These are phyloP conservation scores for Austroboletus festivus DNA, from an alignment of 768 basidiomycete genomes.

Conservation along the genomic window DNA sequence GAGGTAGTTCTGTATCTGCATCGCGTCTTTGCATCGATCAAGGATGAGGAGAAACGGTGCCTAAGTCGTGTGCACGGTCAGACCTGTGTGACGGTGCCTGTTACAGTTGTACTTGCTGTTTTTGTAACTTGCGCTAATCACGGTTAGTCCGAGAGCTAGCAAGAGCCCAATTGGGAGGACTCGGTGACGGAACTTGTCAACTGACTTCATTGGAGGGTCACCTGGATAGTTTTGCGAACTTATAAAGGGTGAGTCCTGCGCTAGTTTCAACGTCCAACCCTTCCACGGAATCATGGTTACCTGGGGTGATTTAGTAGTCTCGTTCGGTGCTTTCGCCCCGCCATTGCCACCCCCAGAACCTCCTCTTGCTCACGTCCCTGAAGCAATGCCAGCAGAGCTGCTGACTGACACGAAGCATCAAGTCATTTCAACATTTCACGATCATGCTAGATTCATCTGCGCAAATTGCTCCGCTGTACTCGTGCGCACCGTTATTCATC, in stretches of 20 bases:
- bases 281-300: constrained; percentile 13
- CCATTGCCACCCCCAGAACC: background rate
- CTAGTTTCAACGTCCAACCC: background rate
- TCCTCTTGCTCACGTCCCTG: background rate
- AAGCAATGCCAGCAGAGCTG: constrained; percentile 21
- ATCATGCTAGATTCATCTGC: constrained; percentile 69
- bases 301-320: constrained; percentile 21
- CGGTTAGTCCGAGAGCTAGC: no score
- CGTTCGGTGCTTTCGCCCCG: constrained; percentile 6
- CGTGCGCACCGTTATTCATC: constrained; percentile 38
- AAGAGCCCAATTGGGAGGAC: constrained; percentile 15
- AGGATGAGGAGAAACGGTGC: background rate
- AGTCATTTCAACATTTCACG: constrained; percentile 58
- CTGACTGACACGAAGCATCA: constrained; percentile 45
- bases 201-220: no score
- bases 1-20: constrained; percentile 50
- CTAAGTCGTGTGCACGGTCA: no score
- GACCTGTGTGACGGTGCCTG: no score
- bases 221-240: background rate
- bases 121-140: background rate
- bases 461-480: constrained; percentile 67
- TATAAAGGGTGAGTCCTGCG: constrained; percentile 9
- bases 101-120: no score
- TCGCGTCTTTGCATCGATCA: constrained; percentile 20
- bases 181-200: constrained; percentile 1